phyloP scores from a whole-genome alignment of 2,329 filamentous ascomycete species.

The Camillea tinctor region DNA sequence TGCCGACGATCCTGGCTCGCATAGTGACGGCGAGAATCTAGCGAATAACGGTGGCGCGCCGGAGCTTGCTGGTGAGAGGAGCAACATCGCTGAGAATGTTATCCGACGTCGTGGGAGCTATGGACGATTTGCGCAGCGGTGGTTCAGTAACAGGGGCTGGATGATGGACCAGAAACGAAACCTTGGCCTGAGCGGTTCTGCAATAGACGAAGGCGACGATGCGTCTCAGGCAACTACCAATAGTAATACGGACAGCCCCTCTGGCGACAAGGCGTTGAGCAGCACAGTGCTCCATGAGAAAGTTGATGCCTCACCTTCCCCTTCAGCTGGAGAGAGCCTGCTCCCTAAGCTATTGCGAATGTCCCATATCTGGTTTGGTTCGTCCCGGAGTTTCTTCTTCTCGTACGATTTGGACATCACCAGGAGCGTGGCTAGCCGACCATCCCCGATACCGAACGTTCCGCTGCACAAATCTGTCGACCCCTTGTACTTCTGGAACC shows the following conservation, averaged over 20 bases:
- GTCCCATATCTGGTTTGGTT: constrained; percentile 78
- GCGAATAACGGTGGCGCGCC: constrained; percentile 14
- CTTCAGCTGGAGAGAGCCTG: constrained; percentile 51
- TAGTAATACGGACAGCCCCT: constrained; percentile 11
- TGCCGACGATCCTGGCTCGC: constrained; percentile 28
- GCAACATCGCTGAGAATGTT: constrained; percentile 83
- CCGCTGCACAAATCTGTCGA: constrained; percentile 74
- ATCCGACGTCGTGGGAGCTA: constrained; percentile 81
- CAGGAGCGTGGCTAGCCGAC: constrained; percentile 52
- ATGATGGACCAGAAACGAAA: constrained; percentile 67
- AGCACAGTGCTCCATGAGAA: constrained; percentile 29
- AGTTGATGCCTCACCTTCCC: constrained; percentile 22
- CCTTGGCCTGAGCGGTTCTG: constrained; percentile 61
- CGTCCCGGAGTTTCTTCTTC: constrained; percentile 86
- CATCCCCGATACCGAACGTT: constrained; percentile 43
- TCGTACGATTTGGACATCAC: constrained; percentile 95
- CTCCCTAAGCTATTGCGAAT: constrained; percentile 83
- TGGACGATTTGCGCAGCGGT: constrained; percentile 83
- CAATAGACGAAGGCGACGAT: constrained; percentile 38
- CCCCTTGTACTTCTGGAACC: constrained; percentile 88
- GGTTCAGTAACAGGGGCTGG: constrained; percentile 88
- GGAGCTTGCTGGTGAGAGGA: constrained; percentile 39
- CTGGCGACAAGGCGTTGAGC: constrained; percentile 28
- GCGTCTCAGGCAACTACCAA: constrained; percentile 26
- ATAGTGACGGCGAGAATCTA: constrained; percentile 25